These are phyloP conservation scores for Niebla homalea DNA, from an alignment of 495 filamentous ascomycete species.

Conservation along the genomic window DNA sequence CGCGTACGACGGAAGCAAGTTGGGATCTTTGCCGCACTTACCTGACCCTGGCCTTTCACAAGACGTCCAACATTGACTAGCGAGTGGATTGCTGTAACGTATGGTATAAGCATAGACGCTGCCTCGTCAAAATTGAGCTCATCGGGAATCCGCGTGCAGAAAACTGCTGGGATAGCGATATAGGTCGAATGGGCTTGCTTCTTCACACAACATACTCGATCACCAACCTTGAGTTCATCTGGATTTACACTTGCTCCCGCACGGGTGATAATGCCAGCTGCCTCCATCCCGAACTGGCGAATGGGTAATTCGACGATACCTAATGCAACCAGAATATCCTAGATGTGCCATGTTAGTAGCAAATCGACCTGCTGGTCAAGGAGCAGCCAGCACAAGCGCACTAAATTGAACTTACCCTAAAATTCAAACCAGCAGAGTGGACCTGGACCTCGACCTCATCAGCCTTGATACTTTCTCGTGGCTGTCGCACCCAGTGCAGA, in stretches of 20 bases:
- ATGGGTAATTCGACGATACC: no score
- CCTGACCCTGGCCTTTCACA: constrained; percentile 1
- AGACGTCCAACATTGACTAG: constrained; percentile 19
- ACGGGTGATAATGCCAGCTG: constrained; percentile 38
- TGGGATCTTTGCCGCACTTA: no score
- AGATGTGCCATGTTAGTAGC: no score
- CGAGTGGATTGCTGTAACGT: constrained; percentile 39
- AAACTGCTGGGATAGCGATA: neutral
- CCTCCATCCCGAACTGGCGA: constrained; percentile 45
- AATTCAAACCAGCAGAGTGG: no score
- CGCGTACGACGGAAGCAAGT: no score
- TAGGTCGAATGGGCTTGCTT: constrained; percentile 17
- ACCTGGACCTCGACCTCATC: no score
- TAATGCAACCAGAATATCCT: no score
- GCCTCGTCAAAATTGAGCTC: constrained; percentile 33
- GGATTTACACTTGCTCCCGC: constrained; percentile 38
- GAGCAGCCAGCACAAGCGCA: no score
- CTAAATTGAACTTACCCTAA: no score
- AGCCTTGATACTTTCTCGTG: no score
- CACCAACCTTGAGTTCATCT: constrained; percentile 35
- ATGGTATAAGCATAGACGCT: constrained; percentile 39
- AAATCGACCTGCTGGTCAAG: no score
- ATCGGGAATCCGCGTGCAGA: constrained; percentile 20
- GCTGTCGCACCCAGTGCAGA: no score
- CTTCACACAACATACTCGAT: constrained; percentile 36